Evolutionary conservation across 345 rosid genomes (phyloP).

Genomic region (Physaria fendleri): DNA sequence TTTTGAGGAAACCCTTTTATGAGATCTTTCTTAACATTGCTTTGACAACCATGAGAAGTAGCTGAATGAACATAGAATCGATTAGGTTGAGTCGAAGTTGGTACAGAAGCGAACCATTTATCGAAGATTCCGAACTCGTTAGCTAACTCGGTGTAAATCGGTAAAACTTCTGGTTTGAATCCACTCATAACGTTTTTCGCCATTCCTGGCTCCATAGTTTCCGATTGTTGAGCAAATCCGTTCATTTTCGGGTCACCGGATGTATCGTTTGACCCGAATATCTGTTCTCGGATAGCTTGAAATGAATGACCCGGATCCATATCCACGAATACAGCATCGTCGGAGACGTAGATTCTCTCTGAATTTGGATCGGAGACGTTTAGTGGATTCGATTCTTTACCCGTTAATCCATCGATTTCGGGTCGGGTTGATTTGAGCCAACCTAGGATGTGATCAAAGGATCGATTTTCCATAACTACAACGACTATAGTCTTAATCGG

Average conservation of each 20-base stretch:
- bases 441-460: constrained; percentile 88
- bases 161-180: constrained; percentile 60
- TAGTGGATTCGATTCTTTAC: constrained; percentile 57
- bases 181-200: constrained; percentile 78
- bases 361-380: constrained; percentile 60
- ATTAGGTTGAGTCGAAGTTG: constrained; percentile 97
- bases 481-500: constrained; percentile 92
- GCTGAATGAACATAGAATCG: constrained; percentile 97
- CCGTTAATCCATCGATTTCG: constrained; percentile 77
- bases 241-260: constrained; percentile 60
- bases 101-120: constrained; percentile 98
- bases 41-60: constrained; percentile 84
- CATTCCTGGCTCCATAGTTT: constrained; percentile 56
- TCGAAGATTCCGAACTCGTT: constrained; percentile 88
- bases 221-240: constrained; percentile 89
- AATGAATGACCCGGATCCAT: constrained; percentile 98
- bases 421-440: constrained; percentile 94
- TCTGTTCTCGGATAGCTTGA: constrained; percentile 93
- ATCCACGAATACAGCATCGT: constrained; percentile 77
- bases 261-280: constrained; percentile 70
- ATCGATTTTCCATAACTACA: constrained; percentile 95
- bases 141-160: constrained; percentile 72
- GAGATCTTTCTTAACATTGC: constrained; percentile 85
- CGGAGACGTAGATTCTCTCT: constrained; percentile 45
- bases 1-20: constrained; percentile 85